Conservation (phyloP, 345 rosid genomes). For the Brassica carinata region DNA sequence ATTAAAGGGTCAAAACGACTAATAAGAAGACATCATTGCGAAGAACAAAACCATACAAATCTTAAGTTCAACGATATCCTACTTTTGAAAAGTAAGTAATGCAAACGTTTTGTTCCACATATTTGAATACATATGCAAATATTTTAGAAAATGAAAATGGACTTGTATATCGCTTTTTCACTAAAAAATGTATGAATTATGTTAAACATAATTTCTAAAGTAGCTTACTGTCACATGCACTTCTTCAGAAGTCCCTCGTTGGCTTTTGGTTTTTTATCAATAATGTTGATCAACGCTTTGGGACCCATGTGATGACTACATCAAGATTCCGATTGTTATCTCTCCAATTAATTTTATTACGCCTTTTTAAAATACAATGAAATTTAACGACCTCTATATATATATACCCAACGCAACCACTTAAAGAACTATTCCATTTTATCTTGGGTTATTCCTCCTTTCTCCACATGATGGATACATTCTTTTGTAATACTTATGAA, state of each 20-base stretch:
- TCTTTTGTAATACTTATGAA: conserved; percentile 36
- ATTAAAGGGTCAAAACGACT: conserved; percentile 24
- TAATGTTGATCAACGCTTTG: conserved; percentile 32
- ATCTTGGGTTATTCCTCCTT: conserved; percentile 17
- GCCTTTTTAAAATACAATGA: conserved; percentile 6
- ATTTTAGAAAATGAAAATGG: not conserved
- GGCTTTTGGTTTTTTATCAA: conserved; percentile 15
- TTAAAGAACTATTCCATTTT: conserved; percentile 28
- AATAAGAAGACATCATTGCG: not conserved
- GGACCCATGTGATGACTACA: conserved; percentile 42
- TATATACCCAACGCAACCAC: conserved; percentile 29
- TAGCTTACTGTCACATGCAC: conserved; percentile 13
- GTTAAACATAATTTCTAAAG: not conserved
- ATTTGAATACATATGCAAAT: not conserved
- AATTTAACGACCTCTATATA: conserved; percentile 27
- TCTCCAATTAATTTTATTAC: conserved; percentile 21
- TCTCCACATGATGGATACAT: conserved; percentile 40
- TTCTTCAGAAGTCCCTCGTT: conserved; percentile 33
- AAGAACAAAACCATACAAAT: conserved; percentile 18
- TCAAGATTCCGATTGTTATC: conserved; percentile 41
- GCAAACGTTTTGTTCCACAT: not conserved
- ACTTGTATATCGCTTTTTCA: not conserved
- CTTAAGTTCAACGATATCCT: not conserved
- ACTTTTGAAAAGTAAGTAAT: not conserved
- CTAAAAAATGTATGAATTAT: not conserved